Base-by-base conservation (phyloP, 1,139 yeast genomes). In the Magnusiomyces ingens region DNA sequence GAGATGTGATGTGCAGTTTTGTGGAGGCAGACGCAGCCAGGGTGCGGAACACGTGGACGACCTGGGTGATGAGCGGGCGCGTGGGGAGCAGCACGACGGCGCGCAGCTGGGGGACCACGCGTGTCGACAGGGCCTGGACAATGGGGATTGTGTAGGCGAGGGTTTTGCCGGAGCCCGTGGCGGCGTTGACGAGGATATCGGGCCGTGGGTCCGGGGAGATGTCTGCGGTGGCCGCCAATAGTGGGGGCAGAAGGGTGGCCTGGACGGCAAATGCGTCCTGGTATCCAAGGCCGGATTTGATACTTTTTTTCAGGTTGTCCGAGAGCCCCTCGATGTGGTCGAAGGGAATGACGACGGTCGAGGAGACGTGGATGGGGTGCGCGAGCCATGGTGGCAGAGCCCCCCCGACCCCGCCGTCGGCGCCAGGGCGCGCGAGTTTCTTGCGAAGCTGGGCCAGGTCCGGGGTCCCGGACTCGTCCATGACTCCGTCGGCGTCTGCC, bases 101-200 rank as follows among this genome's bases (percentile, higher is more conserved):
- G 49, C 96, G 74, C 2, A 88, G 69, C 52, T 82, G 74, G 0
- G 95, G 93, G 1, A 89, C 91, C 0, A 79, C 73, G 57, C 96
- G 75, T 13, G 71, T 69, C 15, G 77, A 72, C 52, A 93, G 73
- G 3, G 80, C 73, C 58, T 90, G 90, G 1, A 94, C 75, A 11
- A 93, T 78, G 0, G 99, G 99, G 2, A 93, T 76, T 56, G 82
- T 77, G 66, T 93, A 93, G 8, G 97, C 95, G 52, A 94, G 72
- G 0, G 99, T 93, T 67, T 93, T 93, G 64, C 99, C 99, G 0
- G 96, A 86, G 51, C 99, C 99, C 0, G 99, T 93, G 3, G 95
- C 82, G 1, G 99, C 96, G 67, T 93, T 91, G 3, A 93, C 96
- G 49, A 93, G 73, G 17, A 90, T 70, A 67, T 93, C 96, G 5